Evolutionary conservation across 2,329 filamentous ascomycete genomes (phyloP).

Genomic region (Cladosporium sp.): DNA sequence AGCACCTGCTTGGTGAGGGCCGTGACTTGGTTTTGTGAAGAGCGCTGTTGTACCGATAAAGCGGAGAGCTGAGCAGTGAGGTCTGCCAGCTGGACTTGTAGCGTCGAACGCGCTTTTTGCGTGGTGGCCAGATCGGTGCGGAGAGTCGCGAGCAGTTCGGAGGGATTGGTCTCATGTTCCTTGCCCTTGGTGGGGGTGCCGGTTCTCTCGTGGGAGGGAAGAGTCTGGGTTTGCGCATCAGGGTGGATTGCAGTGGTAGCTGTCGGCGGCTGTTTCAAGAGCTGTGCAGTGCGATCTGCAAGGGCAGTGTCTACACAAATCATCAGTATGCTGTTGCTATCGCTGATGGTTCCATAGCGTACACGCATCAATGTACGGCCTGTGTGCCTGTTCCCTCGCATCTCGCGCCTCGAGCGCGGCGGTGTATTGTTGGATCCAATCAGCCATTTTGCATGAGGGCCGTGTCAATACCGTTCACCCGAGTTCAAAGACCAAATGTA

Average conservation of each 20-base stretch:
- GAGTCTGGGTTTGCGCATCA: slow-evolving; percentile 26
- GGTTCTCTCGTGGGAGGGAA: background rate
- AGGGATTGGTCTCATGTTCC: background rate
- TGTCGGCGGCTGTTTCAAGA: slow-evolving; percentile 2
- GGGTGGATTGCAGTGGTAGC: slow-evolving; percentile 29
- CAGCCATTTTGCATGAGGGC: slow-evolving; percentile 52
- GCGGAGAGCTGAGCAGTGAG: slow-evolving; percentile 66
- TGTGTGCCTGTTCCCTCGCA: slow-evolving; percentile 65
- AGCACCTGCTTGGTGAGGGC: slow-evolving; percentile 65
- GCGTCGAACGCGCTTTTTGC: slow-evolving; percentile 69
- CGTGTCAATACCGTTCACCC: slow-evolving; percentile 1
- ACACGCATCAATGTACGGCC: slow-evolving; percentile 79
- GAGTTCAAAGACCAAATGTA: background rate
- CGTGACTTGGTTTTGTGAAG: slow-evolving; percentile 64
- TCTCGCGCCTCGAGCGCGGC: slow-evolving; percentile 72
- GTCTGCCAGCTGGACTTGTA: slow-evolving; percentile 64
- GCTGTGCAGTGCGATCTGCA: slow-evolving; percentile 45
- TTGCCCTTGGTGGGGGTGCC: slow-evolving; percentile 19
- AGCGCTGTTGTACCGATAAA: slow-evolving; percentile 61
- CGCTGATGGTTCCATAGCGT: slow-evolving; percentile 34
- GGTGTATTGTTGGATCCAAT: slow-evolving; percentile 82
- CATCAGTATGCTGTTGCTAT: background rate
- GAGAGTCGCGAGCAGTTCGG: slow-evolving; percentile 40
- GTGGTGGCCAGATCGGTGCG: slow-evolving; percentile 74
- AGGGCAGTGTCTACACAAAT: slow-evolving; percentile 45